These are phyloP conservation scores for Hura crepitans DNA, from an alignment of 441 rosid genomes.

Conservation along the genomic window DNA sequence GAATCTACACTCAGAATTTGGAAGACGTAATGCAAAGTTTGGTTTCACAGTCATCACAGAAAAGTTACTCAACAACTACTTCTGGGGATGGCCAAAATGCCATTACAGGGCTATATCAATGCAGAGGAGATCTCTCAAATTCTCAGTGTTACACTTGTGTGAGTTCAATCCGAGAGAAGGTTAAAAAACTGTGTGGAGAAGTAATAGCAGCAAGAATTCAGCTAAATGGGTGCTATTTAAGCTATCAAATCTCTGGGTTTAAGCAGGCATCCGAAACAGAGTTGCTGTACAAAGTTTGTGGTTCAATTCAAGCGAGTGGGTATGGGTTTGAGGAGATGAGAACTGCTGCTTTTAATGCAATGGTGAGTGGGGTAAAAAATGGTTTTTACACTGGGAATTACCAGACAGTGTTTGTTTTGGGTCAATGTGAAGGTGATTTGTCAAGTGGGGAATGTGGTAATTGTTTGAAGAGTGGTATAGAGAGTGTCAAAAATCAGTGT, in stretches of 20 bases:
- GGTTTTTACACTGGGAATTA: constrained; percentile 62
- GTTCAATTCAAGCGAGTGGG: constrained; percentile 41
- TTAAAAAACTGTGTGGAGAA: constrained; percentile 52
- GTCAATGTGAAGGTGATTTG: constrained; percentile 81
- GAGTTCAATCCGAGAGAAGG: constrained; percentile 40
- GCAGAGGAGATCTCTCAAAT: constrained; percentile 73
- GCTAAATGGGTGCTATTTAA: constrained; percentile 64
- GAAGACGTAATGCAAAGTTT: constrained; percentile 44
- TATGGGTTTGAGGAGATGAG: constrained; percentile 46
- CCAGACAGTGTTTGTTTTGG: constrained; percentile 58
- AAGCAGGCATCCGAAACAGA: constrained; percentile 46
- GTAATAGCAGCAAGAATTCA: constrained; percentile 64
- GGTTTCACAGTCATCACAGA: constrained; percentile 56
- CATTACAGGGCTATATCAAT: constrained; percentile 63
- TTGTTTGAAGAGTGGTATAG: constrained; percentile 55
- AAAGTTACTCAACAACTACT: constrained; percentile 38
- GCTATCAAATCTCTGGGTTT: constrained; percentile 60
- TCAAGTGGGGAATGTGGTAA: constrained; percentile 52
- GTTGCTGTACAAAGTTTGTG: constrained; percentile 62
- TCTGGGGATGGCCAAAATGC: constrained; percentile 54
- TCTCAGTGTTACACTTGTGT: constrained; percentile 58
- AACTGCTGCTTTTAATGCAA: constrained; percentile 50
- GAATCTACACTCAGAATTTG: constrained; percentile 51
- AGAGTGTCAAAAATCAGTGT: constrained; percentile 50
- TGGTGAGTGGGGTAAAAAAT: constrained; percentile 48